Percentiles rank a stretch among this genome's conserved stretches.
Evolutionary conservation across 2,329 filamentous ascomycete species (phyloP).

Genomic region (Onygenales sp.): DNA sequence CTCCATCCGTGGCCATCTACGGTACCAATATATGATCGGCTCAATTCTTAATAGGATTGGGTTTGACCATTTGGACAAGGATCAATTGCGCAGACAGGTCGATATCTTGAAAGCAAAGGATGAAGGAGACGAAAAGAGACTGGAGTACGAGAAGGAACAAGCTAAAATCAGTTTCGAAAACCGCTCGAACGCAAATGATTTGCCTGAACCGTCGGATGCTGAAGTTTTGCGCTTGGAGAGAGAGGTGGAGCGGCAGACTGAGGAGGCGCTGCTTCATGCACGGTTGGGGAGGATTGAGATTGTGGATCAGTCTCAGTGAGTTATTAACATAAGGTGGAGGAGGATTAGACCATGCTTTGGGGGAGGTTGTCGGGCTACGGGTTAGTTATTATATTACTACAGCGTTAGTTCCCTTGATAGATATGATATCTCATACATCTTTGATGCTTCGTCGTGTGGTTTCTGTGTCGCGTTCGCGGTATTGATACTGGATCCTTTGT

Average conservation of each 20-base stretch:
- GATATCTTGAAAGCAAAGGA: constrained; percentile 30
- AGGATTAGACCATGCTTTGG: neutral
- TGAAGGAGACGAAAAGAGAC: constrained; percentile 19
- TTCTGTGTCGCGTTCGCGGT: too few species aligned
- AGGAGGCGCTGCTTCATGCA: constrained; percentile 18
- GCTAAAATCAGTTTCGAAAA: neutral
- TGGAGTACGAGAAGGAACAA: neutral
- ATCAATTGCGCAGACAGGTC: constrained; percentile 35
- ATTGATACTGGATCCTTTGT: too few species aligned
- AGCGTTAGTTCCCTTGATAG: too few species aligned
- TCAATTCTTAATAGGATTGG: constrained; percentile 57
- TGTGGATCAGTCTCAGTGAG: neutral
- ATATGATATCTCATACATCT: too few species aligned
- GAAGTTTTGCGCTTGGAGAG: constrained; percentile 20
- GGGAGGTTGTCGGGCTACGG: neutral
- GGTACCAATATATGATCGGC: constrained; percentile 60
- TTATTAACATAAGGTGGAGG: neutral
- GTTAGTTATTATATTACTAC: too few species aligned
- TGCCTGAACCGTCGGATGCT: neutral
- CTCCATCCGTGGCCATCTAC: constrained; percentile 58
- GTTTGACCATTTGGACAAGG: constrained; percentile 55
- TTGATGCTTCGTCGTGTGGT: too few species aligned
- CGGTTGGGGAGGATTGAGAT: constrained; percentile 10
- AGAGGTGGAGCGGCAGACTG: constrained; percentile 21
- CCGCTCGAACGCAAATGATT: too few species aligned